Evolutionary conservation across 2,329 filamentous ascomycete genomes (phyloP), one percentile per base, ranked within the genome.

Genomic region (Dactylellina parvicollis): DNA sequence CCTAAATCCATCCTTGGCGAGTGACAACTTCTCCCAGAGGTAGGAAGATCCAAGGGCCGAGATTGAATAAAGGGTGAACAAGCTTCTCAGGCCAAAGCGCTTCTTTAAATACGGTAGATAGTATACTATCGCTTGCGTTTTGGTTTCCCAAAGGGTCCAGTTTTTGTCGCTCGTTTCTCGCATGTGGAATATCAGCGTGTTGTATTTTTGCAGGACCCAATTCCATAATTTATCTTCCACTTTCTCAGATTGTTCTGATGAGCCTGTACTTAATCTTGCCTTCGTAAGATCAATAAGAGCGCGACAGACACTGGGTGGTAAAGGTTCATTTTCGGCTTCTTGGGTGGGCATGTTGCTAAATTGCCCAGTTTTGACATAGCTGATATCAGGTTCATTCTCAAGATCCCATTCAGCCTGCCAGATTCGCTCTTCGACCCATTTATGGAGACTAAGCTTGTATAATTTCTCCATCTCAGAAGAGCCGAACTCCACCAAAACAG

Each of bases 31-130:
- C 7, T 72, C 67, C 67, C 59, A 72, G 2, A 72, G 16, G 32
- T 52, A 50, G 5, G 42, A 59, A 34, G 54, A 28, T 4, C 67
- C 67, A 16, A 72, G 59, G 18, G 44, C 0, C 9, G 54, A 59
- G 4, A 72, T 65, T 7, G 26, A 30, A 40, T 44, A 56, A 5
- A 72, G 22, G 1, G 67, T 72, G 34, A 72, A 72, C 26, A 50
- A 54, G 18, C 55, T 52, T n/a, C 64, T 59, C 1, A 32, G 22
- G 2, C 67, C 67, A 16, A 59, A 72, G 24, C 52, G 38, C 18
- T 49, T 47, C 7, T 40, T 49, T 2, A 72, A 24, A 22, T 52
- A 52, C 18, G 67, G 67, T 10, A 72, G 46, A 26, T 60, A 59
- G 32, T 72, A 65, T 4, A 65, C 57, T 4, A 59, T 28, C 0